Percentiles rank a stretch among this genome's conserved stretches.
These are phyloP conservation scores for Vigna angularis DNA, from an alignment of 306 rosid species.

Conservation along the genomic window DNA sequence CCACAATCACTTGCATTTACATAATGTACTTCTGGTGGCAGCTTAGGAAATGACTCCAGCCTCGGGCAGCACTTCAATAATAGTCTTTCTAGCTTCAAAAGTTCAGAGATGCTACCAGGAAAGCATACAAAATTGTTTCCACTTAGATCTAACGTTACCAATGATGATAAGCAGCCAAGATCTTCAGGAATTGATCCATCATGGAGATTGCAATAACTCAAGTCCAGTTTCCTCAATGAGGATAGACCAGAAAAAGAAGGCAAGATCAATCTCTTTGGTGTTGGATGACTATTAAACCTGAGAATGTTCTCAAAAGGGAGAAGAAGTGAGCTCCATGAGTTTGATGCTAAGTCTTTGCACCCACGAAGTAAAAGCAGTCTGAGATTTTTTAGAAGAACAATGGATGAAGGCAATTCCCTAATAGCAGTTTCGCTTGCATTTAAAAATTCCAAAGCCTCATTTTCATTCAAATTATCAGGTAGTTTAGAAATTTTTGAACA, in stretches of 20 bases:
- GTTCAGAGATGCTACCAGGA: constrained; percentile 1
- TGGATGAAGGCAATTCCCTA: constrained; percentile 37
- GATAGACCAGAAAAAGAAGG: constrained; percentile 37
- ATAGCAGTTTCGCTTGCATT: constrained; percentile 25
- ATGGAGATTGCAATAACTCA: constrained; percentile 37
- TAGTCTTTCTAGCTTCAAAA: constrained; percentile 26
- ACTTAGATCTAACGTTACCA: constrained; percentile 26
- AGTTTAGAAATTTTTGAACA: constrained; percentile 40
- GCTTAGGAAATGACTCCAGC: constrained; percentile 35
- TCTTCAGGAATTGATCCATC: constrained; percentile 44
- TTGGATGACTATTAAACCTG: constrained; percentile 22
- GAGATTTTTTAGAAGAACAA: constrained; percentile 15
- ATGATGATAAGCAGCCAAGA: constrained; percentile 39
- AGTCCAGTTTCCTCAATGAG: constrained; percentile 13
- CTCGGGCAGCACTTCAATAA: constrained; percentile 32
- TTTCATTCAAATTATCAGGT: constrained; percentile 34
- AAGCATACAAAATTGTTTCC: constrained; percentile 38
- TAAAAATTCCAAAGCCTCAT: constrained; percentile 38
- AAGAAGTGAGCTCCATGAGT: constrained; percentile 1
- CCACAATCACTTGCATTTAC: constrained; percentile 10
- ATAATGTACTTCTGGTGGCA: constrained; percentile 27
- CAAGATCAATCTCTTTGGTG: constrained; percentile 17
- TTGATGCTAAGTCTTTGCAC: constrained; percentile 4
- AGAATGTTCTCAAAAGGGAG: constrained; percentile 15
- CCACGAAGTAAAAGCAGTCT: constrained; percentile 2